These are phyloP conservation scores for Neofusicoccum cordaticola DNA, from an alignment of 2,329 filamentous ascomycete genomes.

Conservation along the genomic window DNA sequence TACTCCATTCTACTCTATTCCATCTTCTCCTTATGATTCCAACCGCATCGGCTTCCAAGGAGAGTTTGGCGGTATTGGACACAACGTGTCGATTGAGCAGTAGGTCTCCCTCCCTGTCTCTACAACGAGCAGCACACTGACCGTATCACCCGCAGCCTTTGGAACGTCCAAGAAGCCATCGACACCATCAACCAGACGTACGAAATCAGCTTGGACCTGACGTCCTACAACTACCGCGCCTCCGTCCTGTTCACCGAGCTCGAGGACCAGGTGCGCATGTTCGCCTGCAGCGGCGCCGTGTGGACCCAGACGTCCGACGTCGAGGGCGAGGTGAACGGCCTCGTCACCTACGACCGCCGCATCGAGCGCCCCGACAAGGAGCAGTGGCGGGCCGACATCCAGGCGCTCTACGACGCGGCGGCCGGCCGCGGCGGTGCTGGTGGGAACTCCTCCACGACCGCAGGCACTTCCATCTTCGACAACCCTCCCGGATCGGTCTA, in stretches of 20 bases:
- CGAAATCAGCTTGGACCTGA: constrained; percentile 58
- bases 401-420: constrained; percentile 55
- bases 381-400: constrained; percentile 62
- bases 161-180: constrained; percentile 62
- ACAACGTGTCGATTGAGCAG: constrained; percentile 62
- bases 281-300: constrained; percentile 64
- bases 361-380: constrained; percentile 54
- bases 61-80: constrained; percentile 68
- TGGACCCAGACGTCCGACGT: constrained; percentile 76
- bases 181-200: constrained; percentile 64
- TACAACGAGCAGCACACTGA: neutral
- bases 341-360: constrained; percentile 67
- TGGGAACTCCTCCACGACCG: no score
- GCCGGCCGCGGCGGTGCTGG: neutral
- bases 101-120: constrained; percentile 32
- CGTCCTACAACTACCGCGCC: constrained; percentile 65
- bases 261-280: constrained; percentile 50
- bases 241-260: constrained; percentile 51
- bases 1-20: constrained; percentile 62
- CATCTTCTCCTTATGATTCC: constrained; percentile 56
- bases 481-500: no score
- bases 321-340: constrained; percentile 70
- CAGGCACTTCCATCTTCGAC: no score
- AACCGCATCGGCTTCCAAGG: constrained; percentile 66
- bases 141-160: constrained; percentile 48